Evolutionary conservation across 306 rosid genomes (phyloP).

Genomic region (Vachellia collinsii): DNA sequence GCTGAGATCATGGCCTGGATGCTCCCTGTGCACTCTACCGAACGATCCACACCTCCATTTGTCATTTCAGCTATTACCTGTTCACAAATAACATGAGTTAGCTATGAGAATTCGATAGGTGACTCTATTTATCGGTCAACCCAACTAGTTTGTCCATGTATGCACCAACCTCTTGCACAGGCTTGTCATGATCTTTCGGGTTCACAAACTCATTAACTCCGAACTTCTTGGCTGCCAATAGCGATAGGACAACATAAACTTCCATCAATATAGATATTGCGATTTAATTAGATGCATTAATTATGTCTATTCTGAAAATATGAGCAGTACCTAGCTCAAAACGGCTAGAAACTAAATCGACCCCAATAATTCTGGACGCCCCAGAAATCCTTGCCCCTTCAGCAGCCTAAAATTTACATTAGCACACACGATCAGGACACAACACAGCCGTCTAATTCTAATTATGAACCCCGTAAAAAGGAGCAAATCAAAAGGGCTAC

Average conservation of each 20-base stretch:
- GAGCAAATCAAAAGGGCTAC: background rate
- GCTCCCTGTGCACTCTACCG: conserved; percentile 71
- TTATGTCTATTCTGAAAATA: background rate
- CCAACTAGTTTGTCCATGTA: background rate
- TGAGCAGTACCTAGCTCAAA: conserved; percentile 55
- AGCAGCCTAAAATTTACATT: conserved; percentile 47
- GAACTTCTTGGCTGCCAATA: conserved; percentile 58
- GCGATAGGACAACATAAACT: background rate
- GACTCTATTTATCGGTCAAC: background rate
- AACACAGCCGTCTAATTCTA: background rate
- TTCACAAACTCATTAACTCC: conserved; percentile 69
- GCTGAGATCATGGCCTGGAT: conserved; percentile 72
- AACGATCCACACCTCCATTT: conserved; percentile 66
- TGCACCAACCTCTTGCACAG: conserved; percentile 57
- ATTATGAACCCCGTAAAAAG: too few relatives aligned
- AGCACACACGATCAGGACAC: background rate
- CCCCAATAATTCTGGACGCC: conserved; percentile 65
- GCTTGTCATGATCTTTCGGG: conserved; percentile 65
- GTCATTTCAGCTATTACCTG: conserved; percentile 71
- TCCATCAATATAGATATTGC: background rate
- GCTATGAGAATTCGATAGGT: background rate
- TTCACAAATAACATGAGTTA: background rate
- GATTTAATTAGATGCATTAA: background rate
- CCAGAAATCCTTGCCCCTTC: conserved; percentile 72
- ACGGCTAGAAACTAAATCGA: conserved; percentile 58